Conservation (phyloP, 2,329 filamentous ascomycete species). For the Aspergillus aculeatinus region DNA sequence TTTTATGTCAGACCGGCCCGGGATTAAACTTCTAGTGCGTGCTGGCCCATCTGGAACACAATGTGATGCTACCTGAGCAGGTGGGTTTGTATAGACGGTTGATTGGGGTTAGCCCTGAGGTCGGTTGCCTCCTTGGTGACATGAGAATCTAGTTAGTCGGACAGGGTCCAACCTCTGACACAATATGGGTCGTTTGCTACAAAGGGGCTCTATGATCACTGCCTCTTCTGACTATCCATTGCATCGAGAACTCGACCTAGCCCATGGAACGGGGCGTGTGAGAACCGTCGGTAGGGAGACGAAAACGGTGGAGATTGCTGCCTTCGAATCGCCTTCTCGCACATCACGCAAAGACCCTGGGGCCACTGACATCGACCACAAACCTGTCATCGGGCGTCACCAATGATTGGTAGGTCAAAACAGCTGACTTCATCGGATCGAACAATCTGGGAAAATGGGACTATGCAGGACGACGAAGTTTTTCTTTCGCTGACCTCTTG, state of each 20-base stretch:
- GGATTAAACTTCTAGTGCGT: background rate
- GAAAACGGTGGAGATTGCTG: background rate
- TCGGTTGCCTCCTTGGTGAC: background rate
- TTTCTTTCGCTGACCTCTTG: slow-evolving; percentile 4
- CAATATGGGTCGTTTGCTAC: too few species aligned
- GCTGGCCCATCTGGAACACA: background rate
- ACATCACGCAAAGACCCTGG: background rate
- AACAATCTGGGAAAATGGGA: background rate
- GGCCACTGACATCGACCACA: background rate
- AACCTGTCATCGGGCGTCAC: background rate
- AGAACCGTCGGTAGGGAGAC: background rate
- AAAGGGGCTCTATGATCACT: background rate
- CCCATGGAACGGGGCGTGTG: background rate
- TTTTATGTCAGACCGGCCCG: background rate
- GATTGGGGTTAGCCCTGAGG: too few species aligned
- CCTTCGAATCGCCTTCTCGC: background rate
- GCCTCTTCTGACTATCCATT: background rate
- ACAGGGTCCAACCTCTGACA: too few species aligned
- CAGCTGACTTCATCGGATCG: slow-evolving; percentile 5
- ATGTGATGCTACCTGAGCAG: background rate
- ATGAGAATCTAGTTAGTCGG: background rate
- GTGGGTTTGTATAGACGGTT: background rate
- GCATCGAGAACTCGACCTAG: background rate
- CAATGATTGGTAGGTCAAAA: slow-evolving; percentile 5
- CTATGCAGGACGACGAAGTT: background rate